Conservation (phyloP, 2,329 filamentous ascomycete genomes). For the Fusarium camptoceras region DNA sequence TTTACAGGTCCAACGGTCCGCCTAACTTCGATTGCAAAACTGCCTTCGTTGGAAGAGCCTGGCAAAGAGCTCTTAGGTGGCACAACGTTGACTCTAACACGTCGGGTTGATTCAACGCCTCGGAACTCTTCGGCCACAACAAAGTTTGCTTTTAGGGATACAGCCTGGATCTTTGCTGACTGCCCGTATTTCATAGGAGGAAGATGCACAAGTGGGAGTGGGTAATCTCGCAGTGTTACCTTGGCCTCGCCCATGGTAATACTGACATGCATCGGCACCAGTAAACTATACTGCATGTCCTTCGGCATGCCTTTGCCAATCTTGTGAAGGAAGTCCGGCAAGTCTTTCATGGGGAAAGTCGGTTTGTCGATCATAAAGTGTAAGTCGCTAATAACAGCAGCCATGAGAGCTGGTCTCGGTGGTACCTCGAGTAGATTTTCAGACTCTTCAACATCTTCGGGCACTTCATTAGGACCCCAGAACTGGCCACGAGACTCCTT, state of each 20-base stretch:
- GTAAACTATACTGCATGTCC: slow-evolving; percentile 88
- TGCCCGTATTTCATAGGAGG: slow-evolving; percentile 84
- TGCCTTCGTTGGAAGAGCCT: slow-evolving; percentile 65
- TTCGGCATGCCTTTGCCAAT: slow-evolving; percentile 97
- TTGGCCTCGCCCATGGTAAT: slow-evolving; percentile 91
- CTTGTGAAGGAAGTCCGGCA: slow-evolving; percentile 85
- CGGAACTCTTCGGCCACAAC: slow-evolving; percentile 95
- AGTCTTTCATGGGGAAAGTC: slow-evolving; percentile 84
- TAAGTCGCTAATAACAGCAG: slow-evolving; percentile 83
- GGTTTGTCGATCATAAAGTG: slow-evolving; percentile 91
- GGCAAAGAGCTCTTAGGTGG: slow-evolving; percentile 73
- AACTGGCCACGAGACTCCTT: slow-evolving; percentile 83
- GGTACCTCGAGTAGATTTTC: slow-evolving; percentile 90
- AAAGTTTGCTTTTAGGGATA: slow-evolving; percentile 89
- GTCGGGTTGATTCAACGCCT: slow-evolving; percentile 80
- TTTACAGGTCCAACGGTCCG: slow-evolving; percentile 95
- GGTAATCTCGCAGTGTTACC: slow-evolving; percentile 91
- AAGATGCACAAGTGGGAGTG: slow-evolving; percentile 89
- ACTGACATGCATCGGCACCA: slow-evolving; percentile 90
- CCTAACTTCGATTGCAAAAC: slow-evolving; percentile 86
- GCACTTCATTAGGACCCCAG: slow-evolving; percentile 83
- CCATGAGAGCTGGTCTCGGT: slow-evolving; percentile 84
- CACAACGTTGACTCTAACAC: slow-evolving; percentile 85
- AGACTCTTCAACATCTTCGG: slow-evolving; percentile 82
- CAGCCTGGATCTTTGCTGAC: slow-evolving; percentile 80